A percentile compares a stretch with the other conserved stretches of the same genome.
Conservation (phyloP, 257 asterid species). For the Nicotiana paniculata region DNA sequence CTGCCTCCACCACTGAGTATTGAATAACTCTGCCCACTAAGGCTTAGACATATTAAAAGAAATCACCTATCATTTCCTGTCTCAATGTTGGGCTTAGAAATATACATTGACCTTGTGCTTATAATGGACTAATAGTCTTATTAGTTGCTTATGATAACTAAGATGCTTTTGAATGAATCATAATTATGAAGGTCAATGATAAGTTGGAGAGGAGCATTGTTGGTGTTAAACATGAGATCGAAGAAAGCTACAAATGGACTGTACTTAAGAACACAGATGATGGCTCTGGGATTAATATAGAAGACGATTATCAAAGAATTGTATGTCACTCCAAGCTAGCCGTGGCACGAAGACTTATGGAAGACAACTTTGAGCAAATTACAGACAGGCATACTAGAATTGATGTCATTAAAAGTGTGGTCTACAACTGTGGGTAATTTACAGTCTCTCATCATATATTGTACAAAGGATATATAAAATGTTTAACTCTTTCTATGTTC, state of each 20-base stretch:
- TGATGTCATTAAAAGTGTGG: slow-evolving; percentile 35
- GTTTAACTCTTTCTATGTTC: neutral
- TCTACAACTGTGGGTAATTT: slow-evolving; percentile 46
- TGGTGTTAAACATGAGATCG: slow-evolving; percentile 30
- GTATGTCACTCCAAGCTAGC: slow-evolving; percentile 52
- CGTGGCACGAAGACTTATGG: slow-evolving; percentile 46
- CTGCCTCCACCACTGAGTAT: no score
- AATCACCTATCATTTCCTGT: neutral
- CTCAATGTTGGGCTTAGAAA: neutral
- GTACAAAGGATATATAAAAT: neutral
- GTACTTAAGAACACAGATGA: slow-evolving; percentile 33
- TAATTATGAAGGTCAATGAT: slow-evolving; percentile 23
- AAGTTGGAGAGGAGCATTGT: slow-evolving; percentile 24
- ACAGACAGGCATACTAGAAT: slow-evolving; percentile 39
- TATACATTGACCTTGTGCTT: neutral
- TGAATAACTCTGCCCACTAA: neutral
- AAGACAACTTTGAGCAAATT: slow-evolving; percentile 44
- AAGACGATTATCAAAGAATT: slow-evolving; percentile 27
- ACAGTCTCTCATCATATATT: neutral
- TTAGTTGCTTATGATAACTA: neutral
- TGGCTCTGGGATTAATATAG: slow-evolving; percentile 16
- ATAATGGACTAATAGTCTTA: neutral
- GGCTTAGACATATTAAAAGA: neutral
- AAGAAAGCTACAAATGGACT: slow-evolving; percentile 43
- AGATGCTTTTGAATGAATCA: neutral